These are phyloP conservation scores for Malassezia pachydermatis DNA, from an alignment of 1,284 basidiomycete genomes.

Conservation along the genomic window DNA sequence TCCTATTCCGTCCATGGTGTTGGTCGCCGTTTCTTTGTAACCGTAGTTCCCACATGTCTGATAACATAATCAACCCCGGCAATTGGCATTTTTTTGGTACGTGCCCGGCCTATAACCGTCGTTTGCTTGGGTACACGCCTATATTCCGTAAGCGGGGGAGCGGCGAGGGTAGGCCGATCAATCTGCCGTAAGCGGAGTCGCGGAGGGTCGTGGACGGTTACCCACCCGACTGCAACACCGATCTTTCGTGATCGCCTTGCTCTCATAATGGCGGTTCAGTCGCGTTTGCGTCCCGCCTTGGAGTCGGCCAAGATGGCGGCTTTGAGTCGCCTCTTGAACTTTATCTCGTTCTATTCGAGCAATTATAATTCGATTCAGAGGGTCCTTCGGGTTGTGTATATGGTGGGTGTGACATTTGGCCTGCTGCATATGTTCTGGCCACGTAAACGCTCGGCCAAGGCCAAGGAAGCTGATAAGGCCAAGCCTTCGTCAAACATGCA, in stretches of 20 bases:
- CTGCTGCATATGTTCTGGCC: slow-evolving; percentile 26
- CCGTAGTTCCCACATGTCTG: not conserved
- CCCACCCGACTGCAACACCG: too few relatives aligned
- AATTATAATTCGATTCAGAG: slow-evolving; percentile 39
- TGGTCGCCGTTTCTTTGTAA: slow-evolving; percentile 10
- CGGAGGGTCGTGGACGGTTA: too few relatives aligned
- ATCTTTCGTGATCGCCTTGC: too few relatives aligned
- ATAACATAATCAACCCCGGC: too few relatives aligned
- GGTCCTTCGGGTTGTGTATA: slow-evolving; percentile 28
- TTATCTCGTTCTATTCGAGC: slow-evolving; percentile 28
- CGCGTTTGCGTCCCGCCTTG: slow-evolving; percentile 24
- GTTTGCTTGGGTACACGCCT: too few relatives aligned
- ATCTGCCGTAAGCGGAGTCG: too few relatives aligned
- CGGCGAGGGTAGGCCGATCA: too few relatives aligned
- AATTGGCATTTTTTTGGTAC: too few relatives aligned
- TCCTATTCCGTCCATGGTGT: slow-evolving; percentile 1
- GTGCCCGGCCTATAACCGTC: too few relatives aligned
- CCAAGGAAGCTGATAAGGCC: not conserved
- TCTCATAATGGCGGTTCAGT: slow-evolving; percentile 35
- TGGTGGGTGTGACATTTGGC: slow-evolving; percentile 26
- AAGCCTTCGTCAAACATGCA: not conserved
- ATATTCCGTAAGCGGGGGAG: too few relatives aligned
- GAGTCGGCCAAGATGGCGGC: slow-evolving; percentile 33
- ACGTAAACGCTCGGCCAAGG: slow-evolving; percentile 12
- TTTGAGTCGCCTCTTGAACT: slow-evolving; percentile 27